These are phyloP conservation scores for Fraxinus paxiana DNA, from an alignment of 305 asterid species.

Conservation along the genomic window DNA sequence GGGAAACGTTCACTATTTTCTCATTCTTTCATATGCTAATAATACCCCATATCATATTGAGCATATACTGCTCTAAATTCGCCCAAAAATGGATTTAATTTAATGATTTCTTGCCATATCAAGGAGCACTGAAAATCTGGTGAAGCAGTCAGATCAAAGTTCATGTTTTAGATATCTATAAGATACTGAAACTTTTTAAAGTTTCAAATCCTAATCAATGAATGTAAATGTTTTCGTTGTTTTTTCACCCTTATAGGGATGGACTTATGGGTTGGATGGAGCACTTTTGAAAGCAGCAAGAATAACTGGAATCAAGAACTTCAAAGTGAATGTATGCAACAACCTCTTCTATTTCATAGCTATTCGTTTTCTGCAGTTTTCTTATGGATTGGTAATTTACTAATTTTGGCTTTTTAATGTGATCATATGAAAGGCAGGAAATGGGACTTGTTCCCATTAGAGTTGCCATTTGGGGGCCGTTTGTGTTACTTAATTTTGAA, in stretches of 20 bases:
- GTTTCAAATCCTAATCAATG: not conserved
- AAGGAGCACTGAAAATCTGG: not conserved
- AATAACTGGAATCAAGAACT: constrained; percentile 73
- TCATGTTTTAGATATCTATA: not conserved
- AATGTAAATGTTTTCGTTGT: not conserved
- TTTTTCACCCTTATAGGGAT: constrained; percentile 44
- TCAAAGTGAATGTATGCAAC: constrained; percentile 49
- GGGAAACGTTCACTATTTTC: not conserved
- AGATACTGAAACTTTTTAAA: not conserved
- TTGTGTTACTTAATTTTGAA: constrained; percentile 58
- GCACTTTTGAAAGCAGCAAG: constrained; percentile 64
- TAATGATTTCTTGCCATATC: not conserved
- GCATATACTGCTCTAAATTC: not conserved
- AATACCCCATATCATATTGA: not conserved
- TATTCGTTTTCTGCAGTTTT: constrained; percentile 9
- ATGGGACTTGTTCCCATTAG: constrained; percentile 71
- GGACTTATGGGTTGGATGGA: constrained; percentile 90
- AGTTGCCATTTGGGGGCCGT: constrained; percentile 80
- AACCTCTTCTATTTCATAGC: constrained; percentile 9
- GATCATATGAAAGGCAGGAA: constrained; percentile 45
- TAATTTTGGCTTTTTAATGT: constrained; percentile 14
- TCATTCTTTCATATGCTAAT: not conserved
- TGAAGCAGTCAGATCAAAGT: not conserved
- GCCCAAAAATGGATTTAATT: not conserved
- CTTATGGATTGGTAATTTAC: not conserved